Evolutionary conservation across 257 asterid genomes (phyloP).

Genomic region (Jacaranda mimosifolia): DNA sequence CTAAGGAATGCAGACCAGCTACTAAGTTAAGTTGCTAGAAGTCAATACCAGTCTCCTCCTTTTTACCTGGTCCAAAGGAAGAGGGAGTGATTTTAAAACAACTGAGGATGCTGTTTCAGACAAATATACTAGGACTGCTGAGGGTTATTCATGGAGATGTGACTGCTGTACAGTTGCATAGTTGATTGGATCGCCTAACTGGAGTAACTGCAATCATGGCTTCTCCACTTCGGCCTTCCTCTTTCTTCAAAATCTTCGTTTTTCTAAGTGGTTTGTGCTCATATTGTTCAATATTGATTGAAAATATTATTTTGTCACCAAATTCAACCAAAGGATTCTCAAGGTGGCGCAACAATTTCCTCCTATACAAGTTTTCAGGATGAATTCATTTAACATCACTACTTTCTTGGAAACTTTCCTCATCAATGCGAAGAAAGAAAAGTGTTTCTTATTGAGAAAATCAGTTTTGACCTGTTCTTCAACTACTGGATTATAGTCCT

Average conservation of each 20-base stretch:
- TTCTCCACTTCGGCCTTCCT: constrained; percentile 60
- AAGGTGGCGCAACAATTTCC: background rate
- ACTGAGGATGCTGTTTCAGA: constrained; percentile 51
- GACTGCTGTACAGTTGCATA: constrained; percentile 57
- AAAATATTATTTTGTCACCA: background rate
- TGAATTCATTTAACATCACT: background rate
- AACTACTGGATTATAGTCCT: constrained; percentile 15
- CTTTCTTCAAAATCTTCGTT: constrained; percentile 49
- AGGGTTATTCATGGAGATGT: constrained; percentile 53
- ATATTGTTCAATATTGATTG: background rate
- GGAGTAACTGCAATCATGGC: constrained; percentile 53
- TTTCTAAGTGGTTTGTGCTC: too few relatives aligned
- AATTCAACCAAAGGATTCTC: background rate
- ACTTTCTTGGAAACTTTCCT: background rate
- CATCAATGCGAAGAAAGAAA: background rate
- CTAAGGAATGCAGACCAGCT: constrained; percentile 26
- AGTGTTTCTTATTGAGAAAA: background rate
- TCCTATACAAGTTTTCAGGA: background rate
- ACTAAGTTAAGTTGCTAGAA: background rate
- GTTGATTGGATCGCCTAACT: constrained; percentile 74
- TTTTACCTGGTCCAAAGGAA: too few relatives aligned
- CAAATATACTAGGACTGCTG: constrained; percentile 14
- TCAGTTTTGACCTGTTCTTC: background rate
- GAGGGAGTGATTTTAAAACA: constrained; percentile 38
- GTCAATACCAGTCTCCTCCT: too few relatives aligned